Percentiles rank a stretch among this genome's conserved stretches.
phyloP scores from a whole-genome alignment of 106 monocot genomes.

The Cymbidium sinense region DNA sequence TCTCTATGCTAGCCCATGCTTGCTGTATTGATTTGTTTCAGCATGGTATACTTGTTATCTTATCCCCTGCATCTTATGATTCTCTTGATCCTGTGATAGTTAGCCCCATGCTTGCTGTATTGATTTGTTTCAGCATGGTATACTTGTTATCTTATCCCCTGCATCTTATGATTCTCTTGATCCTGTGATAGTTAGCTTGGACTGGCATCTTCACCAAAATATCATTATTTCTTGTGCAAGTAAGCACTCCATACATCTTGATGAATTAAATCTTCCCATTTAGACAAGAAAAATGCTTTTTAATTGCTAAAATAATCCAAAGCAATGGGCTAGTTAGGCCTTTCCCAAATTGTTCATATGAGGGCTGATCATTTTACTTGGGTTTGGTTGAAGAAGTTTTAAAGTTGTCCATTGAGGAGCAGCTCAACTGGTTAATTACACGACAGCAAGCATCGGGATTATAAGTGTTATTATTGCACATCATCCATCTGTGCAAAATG shows the following conservation, averaged over 20 bases:
- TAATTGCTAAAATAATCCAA: background rate
- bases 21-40: background rate
- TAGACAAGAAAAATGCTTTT: background rate
- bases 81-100: no score
- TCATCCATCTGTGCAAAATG: background rate
- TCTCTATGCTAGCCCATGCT: background rate
- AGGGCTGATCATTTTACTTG: background rate
- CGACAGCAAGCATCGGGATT: background rate
- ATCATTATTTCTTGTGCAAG: background rate
- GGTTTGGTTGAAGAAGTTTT: background rate
- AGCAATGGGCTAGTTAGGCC: background rate
- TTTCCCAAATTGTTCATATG: background rate
- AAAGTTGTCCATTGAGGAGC: no score
- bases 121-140: background rate
- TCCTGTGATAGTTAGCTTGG: background rate
- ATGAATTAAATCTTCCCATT: background rate
- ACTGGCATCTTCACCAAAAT: background rate
- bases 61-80: no score
- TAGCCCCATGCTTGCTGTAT: background rate
- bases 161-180: background rate
- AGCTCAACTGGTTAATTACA: no score
- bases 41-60: background rate
- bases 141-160: background rate
- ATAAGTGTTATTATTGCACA: background rate
- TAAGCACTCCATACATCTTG: background rate